These are phyloP conservation scores for Bruguiera parviflora DNA, from an alignment of 345 rosid species.

Conservation along the genomic window DNA sequence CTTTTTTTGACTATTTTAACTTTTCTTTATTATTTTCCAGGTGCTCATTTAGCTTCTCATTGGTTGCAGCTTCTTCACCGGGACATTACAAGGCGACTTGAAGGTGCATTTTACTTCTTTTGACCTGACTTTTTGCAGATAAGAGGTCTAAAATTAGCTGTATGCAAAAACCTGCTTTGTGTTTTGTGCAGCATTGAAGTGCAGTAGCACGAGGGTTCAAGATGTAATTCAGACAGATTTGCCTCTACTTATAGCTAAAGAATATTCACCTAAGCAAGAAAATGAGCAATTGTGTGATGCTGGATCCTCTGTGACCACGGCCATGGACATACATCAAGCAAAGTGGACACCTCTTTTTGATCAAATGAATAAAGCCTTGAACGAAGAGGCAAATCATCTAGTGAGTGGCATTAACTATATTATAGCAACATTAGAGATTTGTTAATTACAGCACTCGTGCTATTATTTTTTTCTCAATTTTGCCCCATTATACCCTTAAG, in stretches of 20 bases:
- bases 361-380: not conserved
- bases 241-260: slow-evolving; percentile 3
- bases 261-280: slow-evolving; percentile 4
- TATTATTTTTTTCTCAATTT: not conserved
- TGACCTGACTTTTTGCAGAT: not conserved
- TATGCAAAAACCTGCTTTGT: too few species aligned
- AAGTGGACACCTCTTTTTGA: slow-evolving; percentile 3
- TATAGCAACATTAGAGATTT: not conserved
- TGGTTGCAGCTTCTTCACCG: slow-evolving; percentile 1
- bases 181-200: not conserved
- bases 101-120: slow-evolving; percentile 5
- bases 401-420: not conserved
- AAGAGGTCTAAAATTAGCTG: not conserved
- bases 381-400: not conserved
- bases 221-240: slow-evolving; percentile 11
- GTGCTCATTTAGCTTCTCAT: slow-evolving; percentile 3
- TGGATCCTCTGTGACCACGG: not conserved
- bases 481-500: too few species aligned
- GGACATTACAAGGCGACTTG: slow-evolving; percentile 4
- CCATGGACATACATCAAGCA: not conserved
- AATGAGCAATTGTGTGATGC: not conserved
- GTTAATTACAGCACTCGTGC: not conserved
- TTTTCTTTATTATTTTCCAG: not conserved
- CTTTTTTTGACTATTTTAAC: not conserved
- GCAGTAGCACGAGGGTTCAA: slow-evolving; percentile 1